phyloP scores from a whole-genome alignment of 2,329 filamentous ascomycete genomes.

The Ambrosiella beaveri region DNA sequence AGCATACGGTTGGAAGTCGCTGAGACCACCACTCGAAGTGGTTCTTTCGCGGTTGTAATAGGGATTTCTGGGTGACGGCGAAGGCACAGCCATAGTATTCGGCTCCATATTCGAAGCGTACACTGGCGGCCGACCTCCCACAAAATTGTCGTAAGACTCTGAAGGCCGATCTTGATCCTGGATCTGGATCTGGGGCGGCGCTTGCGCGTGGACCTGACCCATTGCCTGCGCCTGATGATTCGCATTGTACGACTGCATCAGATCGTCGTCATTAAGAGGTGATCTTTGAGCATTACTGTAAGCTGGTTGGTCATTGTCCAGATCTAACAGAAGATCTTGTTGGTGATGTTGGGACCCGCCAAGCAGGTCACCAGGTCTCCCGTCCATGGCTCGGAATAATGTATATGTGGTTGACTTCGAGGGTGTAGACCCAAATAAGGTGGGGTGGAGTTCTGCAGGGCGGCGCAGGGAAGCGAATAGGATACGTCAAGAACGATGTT shows the following conservation, averaged over 20 bases:
- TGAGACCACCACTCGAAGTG: conserved; percentile 58
- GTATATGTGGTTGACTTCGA: conserved; percentile 18
- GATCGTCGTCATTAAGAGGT: conserved; percentile 63
- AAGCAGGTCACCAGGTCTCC: conserved; percentile 33
- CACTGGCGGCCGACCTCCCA: conserved; percentile 46
- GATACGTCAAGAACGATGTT: neutral
- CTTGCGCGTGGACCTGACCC: conserved; percentile 3
- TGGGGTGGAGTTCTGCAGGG: conserved; percentile 12
- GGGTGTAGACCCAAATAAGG: conserved; percentile 10
- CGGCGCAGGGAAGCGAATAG: neutral
- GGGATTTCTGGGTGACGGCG: conserved; percentile 19
- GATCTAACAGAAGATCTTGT: conserved; percentile 53
- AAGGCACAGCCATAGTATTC: conserved; percentile 2
- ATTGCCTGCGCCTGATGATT: conserved; percentile 23
- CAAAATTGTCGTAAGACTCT: conserved; percentile 86
- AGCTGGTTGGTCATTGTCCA: conserved; percentile 50
- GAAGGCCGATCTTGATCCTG: conserved; percentile 46
- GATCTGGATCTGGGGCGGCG: conserved; percentile 15
- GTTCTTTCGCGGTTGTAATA: conserved; percentile 38
- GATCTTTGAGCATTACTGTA: conserved; percentile 65
- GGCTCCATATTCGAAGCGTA: conserved; percentile 20
- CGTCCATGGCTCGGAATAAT: conserved; percentile 36
- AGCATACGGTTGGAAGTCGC: conserved; percentile 84
- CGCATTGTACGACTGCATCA: conserved; percentile 47
- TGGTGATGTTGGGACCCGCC: conserved; percentile 14